Evolutionary conservation across 2,329 filamentous ascomycete species (phyloP).

Genomic region (Xylariales sp.): DNA sequence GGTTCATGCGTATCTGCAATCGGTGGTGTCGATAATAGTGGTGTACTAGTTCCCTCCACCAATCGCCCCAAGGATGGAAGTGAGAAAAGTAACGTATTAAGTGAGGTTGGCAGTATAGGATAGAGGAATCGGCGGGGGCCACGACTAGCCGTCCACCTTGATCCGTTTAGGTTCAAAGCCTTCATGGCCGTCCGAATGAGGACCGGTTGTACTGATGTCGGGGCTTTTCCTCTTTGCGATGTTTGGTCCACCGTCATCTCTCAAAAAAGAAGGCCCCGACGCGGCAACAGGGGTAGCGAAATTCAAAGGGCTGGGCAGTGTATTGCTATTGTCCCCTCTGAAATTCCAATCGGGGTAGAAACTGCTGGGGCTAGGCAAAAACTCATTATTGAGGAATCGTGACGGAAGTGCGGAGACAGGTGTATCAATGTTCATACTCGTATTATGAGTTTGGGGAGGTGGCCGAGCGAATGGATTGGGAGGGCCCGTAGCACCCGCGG

Average conservation of each 20-base stretch:
- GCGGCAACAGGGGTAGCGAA: constrained; percentile 84
- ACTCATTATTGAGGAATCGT: constrained; percentile 86
- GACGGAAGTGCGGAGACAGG: constrained; percentile 95
- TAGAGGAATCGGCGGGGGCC: background rate
- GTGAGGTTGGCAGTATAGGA: constrained; percentile 5
- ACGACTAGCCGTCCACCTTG: constrained; percentile 60
- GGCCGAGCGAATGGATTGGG: constrained; percentile 96
- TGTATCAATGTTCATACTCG: constrained; percentile 74
- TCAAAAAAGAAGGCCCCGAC: constrained; percentile 71
- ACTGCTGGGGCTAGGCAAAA: constrained; percentile 88
- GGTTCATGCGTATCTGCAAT: constrained; percentile 42
- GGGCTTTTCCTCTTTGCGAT: constrained; percentile 68
- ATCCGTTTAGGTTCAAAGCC: constrained; percentile 64
- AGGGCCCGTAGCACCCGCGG: constrained; percentile 90
- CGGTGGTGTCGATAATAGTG: constrained; percentile 26
- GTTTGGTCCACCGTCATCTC: constrained; percentile 61
- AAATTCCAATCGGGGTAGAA: constrained; percentile 96
- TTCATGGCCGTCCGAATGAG: constrained; percentile 57
- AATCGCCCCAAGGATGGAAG: constrained; percentile 27
- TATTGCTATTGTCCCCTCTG: constrained; percentile 77
- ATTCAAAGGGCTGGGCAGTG: constrained; percentile 90
- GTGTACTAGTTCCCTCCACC: background rate
- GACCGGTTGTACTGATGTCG: constrained; percentile 58
- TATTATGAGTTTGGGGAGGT: constrained; percentile 73
- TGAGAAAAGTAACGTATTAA: constrained; percentile 20